Conservation (phyloP, 2,329 filamentous ascomycete genomes). For the Ophiostoma pallidulum region DNA sequence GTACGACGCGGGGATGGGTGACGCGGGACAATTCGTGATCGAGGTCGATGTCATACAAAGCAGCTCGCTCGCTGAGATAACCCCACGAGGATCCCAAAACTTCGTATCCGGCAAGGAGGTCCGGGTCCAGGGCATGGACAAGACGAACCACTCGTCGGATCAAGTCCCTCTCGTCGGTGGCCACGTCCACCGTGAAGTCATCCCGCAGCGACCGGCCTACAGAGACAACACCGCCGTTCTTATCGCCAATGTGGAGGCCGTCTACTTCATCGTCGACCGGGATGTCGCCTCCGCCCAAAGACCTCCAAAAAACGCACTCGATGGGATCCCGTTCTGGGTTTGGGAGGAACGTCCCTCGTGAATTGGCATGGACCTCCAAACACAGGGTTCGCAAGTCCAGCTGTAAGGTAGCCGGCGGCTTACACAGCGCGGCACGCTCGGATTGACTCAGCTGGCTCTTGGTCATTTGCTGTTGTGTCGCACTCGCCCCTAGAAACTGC, state of each 20-base stretch:
- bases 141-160: constrained; percentile 80
- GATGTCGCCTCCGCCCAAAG: constrained; percentile 42
- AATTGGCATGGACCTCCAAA: constrained; percentile 85
- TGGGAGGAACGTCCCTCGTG: constrained; percentile 67
- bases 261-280: not conserved
- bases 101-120: constrained; percentile 90
- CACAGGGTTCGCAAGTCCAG: constrained; percentile 98
- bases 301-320: constrained; percentile 83
- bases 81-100: constrained; percentile 93
- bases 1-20: constrained; percentile 17
- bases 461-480: not conserved
- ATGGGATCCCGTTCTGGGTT: constrained; percentile 89
- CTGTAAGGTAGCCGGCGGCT: not conserved
- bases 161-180: constrained; percentile 77
- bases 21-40: constrained; percentile 87
- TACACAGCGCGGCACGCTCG: not conserved
- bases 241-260: constrained; percentile 28
- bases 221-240: constrained; percentile 59
- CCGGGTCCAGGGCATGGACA: constrained; percentile 75
- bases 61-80: constrained; percentile 83
- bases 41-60: constrained; percentile 77
- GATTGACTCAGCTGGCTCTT: constrained; percentile 1
- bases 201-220: constrained; percentile 48
- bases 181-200: constrained; percentile 56
- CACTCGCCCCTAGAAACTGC: not conserved